Conservation (phyloP, 2,329 filamentous ascomycete genomes). For the Nemania sp. region DNA sequence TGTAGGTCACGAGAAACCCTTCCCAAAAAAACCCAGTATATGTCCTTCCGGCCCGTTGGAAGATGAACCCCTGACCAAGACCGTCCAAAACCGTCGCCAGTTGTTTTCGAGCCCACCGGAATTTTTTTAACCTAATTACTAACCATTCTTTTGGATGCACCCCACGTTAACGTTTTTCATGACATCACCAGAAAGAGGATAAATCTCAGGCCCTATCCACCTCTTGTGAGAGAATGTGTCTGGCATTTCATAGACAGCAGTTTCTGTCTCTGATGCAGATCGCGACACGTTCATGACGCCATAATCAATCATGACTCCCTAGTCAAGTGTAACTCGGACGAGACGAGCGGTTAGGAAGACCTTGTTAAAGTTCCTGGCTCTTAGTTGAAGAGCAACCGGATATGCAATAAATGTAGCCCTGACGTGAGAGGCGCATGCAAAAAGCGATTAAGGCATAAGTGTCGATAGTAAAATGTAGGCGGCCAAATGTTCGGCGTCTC, state of each 20-base stretch:
- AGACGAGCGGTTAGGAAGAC: background rate
- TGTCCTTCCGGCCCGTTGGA: slow-evolving; percentile 1
- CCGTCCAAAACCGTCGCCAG: slow-evolving; percentile 13
- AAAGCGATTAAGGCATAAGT: slow-evolving; percentile 29
- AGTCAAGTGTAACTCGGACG: background rate
- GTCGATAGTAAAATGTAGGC: slow-evolving; percentile 29
- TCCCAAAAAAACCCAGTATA: slow-evolving; percentile 4
- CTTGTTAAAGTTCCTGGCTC: background rate
- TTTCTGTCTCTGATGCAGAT: background rate
- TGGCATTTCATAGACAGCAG: background rate
- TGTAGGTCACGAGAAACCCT: slow-evolving; percentile 2
- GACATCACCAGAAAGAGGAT: slow-evolving; percentile 8
- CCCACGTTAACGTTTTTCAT: slow-evolving; percentile 7
- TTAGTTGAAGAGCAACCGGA: background rate
- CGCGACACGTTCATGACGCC: slow-evolving; percentile 8
- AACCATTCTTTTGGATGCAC: slow-evolving; percentile 22
- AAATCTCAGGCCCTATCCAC: slow-evolving; percentile 27
- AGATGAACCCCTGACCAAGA: slow-evolving; percentile 7
- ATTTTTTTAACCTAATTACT: slow-evolving; percentile 7
- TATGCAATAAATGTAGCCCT: background rate
- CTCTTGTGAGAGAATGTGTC: slow-evolving; percentile 28
- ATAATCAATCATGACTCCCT: background rate
- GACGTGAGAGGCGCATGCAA: slow-evolving; percentile 6
- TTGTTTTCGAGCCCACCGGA: background rate
- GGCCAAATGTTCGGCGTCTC: slow-evolving; percentile 18